Conservation (phyloP, 1,139 yeast genomes). For the Blastobotrys elegans region DNA sequence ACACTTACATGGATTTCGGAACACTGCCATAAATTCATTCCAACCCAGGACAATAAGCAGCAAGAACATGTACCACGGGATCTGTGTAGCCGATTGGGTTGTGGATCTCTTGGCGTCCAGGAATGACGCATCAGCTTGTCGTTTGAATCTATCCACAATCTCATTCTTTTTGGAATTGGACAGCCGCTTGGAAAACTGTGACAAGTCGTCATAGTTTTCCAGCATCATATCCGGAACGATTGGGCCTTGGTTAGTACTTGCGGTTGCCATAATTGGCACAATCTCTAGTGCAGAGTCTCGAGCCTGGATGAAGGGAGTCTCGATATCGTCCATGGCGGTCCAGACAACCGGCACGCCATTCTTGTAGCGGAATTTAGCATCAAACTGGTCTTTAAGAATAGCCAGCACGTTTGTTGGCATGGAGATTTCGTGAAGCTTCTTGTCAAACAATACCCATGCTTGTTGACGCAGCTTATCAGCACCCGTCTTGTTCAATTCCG, state of each 20-base stretch:
- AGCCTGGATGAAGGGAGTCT: constrained; percentile 55
- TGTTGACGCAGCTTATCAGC: constrained; percentile 43
- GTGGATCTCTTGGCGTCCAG: constrained; percentile 61
- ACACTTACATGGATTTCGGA: constrained; percentile 60
- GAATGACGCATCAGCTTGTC: constrained; percentile 73
- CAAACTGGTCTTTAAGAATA: constrained; percentile 52
- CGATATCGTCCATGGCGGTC: constrained; percentile 70
- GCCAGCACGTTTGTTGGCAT: constrained; percentile 33
- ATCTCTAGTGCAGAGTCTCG: constrained; percentile 51
- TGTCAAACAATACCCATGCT: constrained; percentile 64
- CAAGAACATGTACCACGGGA: constrained; percentile 78
- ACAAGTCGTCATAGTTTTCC: constrained; percentile 32
- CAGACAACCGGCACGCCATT: constrained; percentile 80
- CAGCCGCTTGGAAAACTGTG: constrained; percentile 44
- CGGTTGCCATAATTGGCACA: constrained; percentile 57
- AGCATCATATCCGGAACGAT: constrained; percentile 54
- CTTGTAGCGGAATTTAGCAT: constrained; percentile 71
- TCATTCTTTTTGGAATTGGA: constrained; percentile 53
- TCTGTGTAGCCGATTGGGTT: constrained; percentile 49
- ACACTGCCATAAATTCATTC: constrained; percentile 89
- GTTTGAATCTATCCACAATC: constrained; percentile 58
- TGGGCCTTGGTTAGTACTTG: constrained; percentile 51
- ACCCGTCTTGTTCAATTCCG: constrained; percentile 41
- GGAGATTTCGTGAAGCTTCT: constrained; percentile 50
- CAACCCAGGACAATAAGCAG: constrained; percentile 78